Evolutionary conservation across 257 asterid genomes (phyloP), one percentile per base, ranked within the genome.

Genomic region (Solanum tarijense): DNA sequence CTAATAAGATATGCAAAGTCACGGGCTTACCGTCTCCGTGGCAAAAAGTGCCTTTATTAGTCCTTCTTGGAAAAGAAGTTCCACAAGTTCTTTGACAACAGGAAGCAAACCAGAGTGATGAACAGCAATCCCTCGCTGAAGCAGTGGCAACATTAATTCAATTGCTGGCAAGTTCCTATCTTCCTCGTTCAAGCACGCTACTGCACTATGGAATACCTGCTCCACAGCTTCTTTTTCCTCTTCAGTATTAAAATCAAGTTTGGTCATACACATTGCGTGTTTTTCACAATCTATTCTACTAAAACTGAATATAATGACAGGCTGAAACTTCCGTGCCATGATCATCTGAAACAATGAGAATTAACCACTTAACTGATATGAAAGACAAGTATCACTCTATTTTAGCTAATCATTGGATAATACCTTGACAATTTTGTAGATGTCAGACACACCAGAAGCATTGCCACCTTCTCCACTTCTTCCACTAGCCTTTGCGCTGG

Each of bases 71-170:
- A 97, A 97, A 83, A 97, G 98, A 90, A 97, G 98, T 87, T 97
- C 99, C 76, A 97, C 99, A 48, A 97, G 95, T 88, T 97, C 99
- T 92, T 97, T 97, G 93, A 97, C 93, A 79, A 97, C 93, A 52
- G 99, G 99, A 89, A 97, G 99, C 88, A 97, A 92, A 65, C 99
- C 99, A 73, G 99, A 97, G 94, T 97, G 99, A 90, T 97, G 99
- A 90, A 97, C 98, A 73, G 98, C 99, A 91, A 97, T 94, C 88
- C 99, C 99, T 86, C 98, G 93, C 92, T 92, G 96, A 90, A 97
- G 98, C 91, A 97, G 91, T 41, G 98, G 99, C 93, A 97, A 90
- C 99, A 97, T 97, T 83, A 93, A 87, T 91, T 96, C 98, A 89
- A 97, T 92, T 34, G 99, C 99, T 16, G 99, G 98, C 89, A 97